Evolutionary conservation across 352 stramenopile genomes (phyloP), one percentile per base, ranked within the genome.

Genomic region (Bremia lactucae): DNA sequence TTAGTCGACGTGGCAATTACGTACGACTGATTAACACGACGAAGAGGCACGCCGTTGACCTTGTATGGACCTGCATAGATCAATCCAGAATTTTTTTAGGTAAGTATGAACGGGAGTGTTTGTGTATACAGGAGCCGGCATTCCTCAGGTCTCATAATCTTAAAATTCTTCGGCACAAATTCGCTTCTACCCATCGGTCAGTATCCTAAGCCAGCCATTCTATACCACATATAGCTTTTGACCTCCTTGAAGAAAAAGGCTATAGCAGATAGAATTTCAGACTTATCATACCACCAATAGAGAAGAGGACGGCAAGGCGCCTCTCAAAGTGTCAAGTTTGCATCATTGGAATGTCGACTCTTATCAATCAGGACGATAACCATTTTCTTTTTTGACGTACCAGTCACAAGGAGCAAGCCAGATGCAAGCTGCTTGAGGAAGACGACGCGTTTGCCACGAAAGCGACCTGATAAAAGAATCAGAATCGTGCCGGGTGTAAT

Each of bases 1-100:
- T 96, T 98, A 52, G 95, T 97, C 29, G 86, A 97, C 38, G 96
- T 99, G 46, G 90, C 96, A 62, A 99, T 99, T 31, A 98, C 95
- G 67, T 98, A 99, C 31, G 92, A 76, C 81, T 98, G 95, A 79
- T 98, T 98, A 38, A 99, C 93, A 49, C 96, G 93, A 58, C 95
- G 87, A 42, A 99, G 68, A 18, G 96, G 96, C 19, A 99, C 95
- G 54, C 95, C 96, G 81, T 99, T 99, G 39, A 98, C 83, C 79
- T 97, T 96, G 89, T 98, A 99, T 20, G 96, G 96, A 60, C 96
- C 96, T 96, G 19, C 16, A 43, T 2, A 57, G 19, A 16, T 5
- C 29, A 2, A 46, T 10, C n/a, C n/a, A n/a, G n/a, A n/a, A n/a
- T n/a, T n/a, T n/a, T n/a, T n/a, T n/a, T n/a, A n/a, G n/a, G n/a